These are phyloP conservation scores for Wickerhamomyces ciferrii DNA, from an alignment of 805 yeast species.

Conservation along the genomic window DNA sequence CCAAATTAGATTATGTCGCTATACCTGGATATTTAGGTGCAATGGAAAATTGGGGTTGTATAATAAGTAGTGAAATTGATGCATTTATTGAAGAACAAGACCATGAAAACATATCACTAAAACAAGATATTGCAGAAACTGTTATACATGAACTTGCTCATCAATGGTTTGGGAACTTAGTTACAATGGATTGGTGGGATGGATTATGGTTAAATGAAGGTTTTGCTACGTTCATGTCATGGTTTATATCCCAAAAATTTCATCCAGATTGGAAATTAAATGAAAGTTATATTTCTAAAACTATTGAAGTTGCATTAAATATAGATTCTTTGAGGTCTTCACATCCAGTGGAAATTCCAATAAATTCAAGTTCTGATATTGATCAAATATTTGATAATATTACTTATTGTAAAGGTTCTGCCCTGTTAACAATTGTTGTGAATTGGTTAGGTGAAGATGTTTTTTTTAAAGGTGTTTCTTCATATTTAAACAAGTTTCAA, in stretches of 20 bases:
- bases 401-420: constrained; percentile 78
- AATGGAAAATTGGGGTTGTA: constrained; percentile 82
- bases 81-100: constrained; percentile 66
- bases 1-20: constrained; percentile 78
- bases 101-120: constrained; percentile 56
- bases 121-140: constrained; percentile 77
- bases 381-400: constrained; percentile 84
- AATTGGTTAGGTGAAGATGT: constrained; percentile 75
- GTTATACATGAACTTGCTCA: constrained; percentile 88
- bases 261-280: constrained; percentile 86
- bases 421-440: constrained; percentile 73
- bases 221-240: constrained; percentile 88
- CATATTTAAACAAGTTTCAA: constrained; percentile 67
- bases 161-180: constrained; percentile 89
- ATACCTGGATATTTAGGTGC: constrained; percentile 85
- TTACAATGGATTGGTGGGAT: constrained; percentile 92
- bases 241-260: constrained; percentile 73
- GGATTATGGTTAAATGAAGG: constrained; percentile 88
- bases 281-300: constrained; percentile 76
- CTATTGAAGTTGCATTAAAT: constrained; percentile 67
- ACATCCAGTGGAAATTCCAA: constrained; percentile 83
- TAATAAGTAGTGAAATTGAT: constrained; percentile 76
- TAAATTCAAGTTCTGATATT: constrained; percentile 70
- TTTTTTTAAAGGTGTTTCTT: constrained; percentile 75
- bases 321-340: constrained; percentile 79